phyloP scores from a whole-genome alignment of 2,329 filamentous ascomycete genomes.

The Colletotrichum caudatum region DNA sequence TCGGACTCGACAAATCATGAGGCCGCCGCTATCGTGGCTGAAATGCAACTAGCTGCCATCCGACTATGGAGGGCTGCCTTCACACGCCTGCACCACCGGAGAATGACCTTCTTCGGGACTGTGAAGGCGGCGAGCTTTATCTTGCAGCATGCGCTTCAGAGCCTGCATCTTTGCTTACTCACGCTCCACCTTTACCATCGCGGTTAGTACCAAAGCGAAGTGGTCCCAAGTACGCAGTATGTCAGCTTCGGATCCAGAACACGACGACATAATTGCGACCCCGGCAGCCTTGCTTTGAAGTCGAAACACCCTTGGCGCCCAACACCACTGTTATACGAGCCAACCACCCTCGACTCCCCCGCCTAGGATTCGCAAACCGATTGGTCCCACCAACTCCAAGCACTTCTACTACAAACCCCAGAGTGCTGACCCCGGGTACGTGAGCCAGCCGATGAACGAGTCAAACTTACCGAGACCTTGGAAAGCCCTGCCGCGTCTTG shows the following conservation, averaged over 20 bases:
- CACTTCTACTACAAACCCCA: neutral
- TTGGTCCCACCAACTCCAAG: neutral
- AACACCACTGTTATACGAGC: constrained; percentile 7
- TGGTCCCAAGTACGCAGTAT: neutral
- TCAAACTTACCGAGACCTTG: constrained; percentile 22
- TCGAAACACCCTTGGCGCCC: neutral
- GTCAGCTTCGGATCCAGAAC: constrained; percentile 1
- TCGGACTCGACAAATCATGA: neutral
- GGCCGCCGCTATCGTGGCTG: constrained; percentile 4
- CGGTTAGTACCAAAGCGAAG: constrained; percentile 6
- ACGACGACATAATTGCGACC: neutral
- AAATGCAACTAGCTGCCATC: neutral
- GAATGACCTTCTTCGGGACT: neutral
- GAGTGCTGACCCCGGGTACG: neutral
- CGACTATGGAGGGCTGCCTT: neutral
- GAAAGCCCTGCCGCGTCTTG: constrained; percentile 19
- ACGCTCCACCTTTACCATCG: neutral
- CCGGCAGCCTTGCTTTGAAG: neutral
- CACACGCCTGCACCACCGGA: constrained; percentile 8
- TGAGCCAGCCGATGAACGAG: neutral
- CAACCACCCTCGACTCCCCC: neutral
- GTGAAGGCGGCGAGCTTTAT: neutral
- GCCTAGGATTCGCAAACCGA: neutral
- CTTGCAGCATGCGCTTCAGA: neutral
- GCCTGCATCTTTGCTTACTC: neutral